Base-by-base conservation (phyloP, 345 rosid genomes). In the Corymbia maculata region DNA sequence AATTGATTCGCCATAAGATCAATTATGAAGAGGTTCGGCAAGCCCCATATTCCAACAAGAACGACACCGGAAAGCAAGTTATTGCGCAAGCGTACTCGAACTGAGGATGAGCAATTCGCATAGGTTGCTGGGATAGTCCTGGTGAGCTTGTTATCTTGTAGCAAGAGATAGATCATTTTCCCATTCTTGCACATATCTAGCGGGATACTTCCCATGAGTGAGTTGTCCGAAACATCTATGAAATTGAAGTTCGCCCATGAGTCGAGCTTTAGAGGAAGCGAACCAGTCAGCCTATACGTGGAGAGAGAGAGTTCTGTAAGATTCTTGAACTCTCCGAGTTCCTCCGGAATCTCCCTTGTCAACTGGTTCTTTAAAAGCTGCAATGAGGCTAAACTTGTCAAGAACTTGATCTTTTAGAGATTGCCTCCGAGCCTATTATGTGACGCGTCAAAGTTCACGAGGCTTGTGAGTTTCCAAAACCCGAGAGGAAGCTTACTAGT, bases 151-250 rank as follows among this genome's bases (percentile, higher is more conserved):
- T 97, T 97, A 89, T 93, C 94, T 52, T 95, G 86, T 88, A 97
- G 52, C 4, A 96, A 93, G 88, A 96, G 91, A 80, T 92, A 93
- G 17, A 90, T 89, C 93, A 96, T 89, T 79, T 87, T 85, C 3
- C 97, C 98, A 55, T 94, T 94, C 91, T 94, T 95, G 92, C 98
- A 97, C 94, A 97, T 94, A 45, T 93, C 92, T 26, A 94, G 95
- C 14, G 99, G 99, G 42, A 95, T 95, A 3, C 93, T 86, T 87
- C 99, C 99, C n/a, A 93, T 92, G 87, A 97, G 89, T 49, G 88
- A 90, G 88, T 97, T 97, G 93, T 96, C 98, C 7, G 98, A 93
- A 75, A 94, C 96, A 89, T 97, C 99, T 32, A 97, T 93, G 91
- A 57, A 87, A 13, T 15, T 11, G 85, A 96, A 91, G 55, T 87